Percentiles rank a stretch among this genome's conserved stretches.
Conservation (phyloP, 2,329 filamentous ascomycete species). For the Colletotrichum aenigma region DNA sequence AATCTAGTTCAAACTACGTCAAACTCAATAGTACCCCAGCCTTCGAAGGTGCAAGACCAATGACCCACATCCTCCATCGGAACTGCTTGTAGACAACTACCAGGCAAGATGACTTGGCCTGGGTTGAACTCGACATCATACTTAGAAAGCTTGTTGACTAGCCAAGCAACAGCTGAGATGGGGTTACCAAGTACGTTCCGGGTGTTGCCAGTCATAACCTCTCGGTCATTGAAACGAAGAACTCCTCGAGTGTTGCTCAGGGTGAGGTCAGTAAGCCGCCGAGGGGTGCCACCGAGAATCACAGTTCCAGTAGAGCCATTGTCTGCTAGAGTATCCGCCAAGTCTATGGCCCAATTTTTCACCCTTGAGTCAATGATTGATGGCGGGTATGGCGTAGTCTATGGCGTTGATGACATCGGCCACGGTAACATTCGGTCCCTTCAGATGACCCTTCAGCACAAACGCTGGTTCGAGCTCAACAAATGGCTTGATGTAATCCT, state of each 20-base stretch:
- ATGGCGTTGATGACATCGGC: slow-evolving; percentile 31
- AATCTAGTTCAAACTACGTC: slow-evolving; percentile 8
- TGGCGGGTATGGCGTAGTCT: slow-evolving; percentile 30
- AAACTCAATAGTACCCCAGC: slow-evolving; percentile 28
- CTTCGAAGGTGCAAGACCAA: slow-evolving; percentile 27
- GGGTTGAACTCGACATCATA: slow-evolving; percentile 26
- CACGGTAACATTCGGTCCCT: slow-evolving; percentile 28
- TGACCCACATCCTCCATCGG: slow-evolving; percentile 24
- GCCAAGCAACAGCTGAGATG: slow-evolving; percentile 26
- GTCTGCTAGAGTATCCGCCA: slow-evolving; percentile 30
- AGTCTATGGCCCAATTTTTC: slow-evolving; percentile 27
- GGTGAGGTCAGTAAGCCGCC: slow-evolving; percentile 24
- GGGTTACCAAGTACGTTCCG: slow-evolving; percentile 29
- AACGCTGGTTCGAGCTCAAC: slow-evolving; percentile 32
- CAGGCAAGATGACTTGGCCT: slow-evolving; percentile 27
- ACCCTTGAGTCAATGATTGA: slow-evolving; percentile 32
- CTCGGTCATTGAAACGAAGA: slow-evolving; percentile 26
- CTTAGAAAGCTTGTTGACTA: slow-evolving; percentile 26
- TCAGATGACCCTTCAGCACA: slow-evolving; percentile 26
- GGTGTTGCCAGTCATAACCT: slow-evolving; percentile 29
- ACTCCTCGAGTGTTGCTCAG: slow-evolving; percentile 25
- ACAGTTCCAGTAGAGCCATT: slow-evolving; percentile 27
- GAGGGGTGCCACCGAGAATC: slow-evolving; percentile 29
- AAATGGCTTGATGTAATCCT: slow-evolving; percentile 28
- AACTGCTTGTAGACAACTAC: slow-evolving; percentile 28